Base-by-base conservation (phyloP, 768 basidiomycete species). In the Tylopilus sp. region DNA sequence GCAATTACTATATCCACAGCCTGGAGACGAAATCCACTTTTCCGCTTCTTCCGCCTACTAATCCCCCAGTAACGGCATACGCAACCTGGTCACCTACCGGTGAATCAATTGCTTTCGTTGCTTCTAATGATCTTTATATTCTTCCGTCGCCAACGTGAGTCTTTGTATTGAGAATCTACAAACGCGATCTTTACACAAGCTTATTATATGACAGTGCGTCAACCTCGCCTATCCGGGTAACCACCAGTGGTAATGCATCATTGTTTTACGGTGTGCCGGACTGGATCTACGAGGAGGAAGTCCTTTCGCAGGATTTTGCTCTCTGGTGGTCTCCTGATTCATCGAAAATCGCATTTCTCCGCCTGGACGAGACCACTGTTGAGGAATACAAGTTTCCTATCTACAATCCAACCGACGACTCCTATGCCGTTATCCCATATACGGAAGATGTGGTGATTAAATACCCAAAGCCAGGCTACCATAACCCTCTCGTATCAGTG, bases 201-300 rank as follows among this genome's bases (percentile, higher is more conserved):
- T n/a, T 45, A 25, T 25, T n/a, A n/a, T n/a, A n/a, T n/a, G n/a
- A n/a, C n/a, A 77, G 73, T 20, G 59, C 70, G 8, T 66, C 71
- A 3, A 64, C 75, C 2, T 57, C 72, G 13, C 73, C 85, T 10
- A 85, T 95, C 44, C 85, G 86, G 10, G 76, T 98, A 10, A 99
- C 95, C 2, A 72, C 75, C 1, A 81, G 85, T 13, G 97, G 97
- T 0, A 89, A 86, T 46, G 77, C 82, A 0, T 86, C 88, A 0
- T 75, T 95, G 15, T 97, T 98, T 75, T 84, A 98, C 61, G 97
- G 97, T 7, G 88, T 97, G 2, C 91, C 93, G 0, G 93, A 97
- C 66, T 98, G 97, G 95, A 95, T 98, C 5, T 95, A 95, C 68
- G 93, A 95, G 67, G 92, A 95, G 64, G 93, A 97, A 65, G 82